Conservation (phyloP, 495 filamentous ascomycete genomes). For the Penicillium malachiteum region DNA sequence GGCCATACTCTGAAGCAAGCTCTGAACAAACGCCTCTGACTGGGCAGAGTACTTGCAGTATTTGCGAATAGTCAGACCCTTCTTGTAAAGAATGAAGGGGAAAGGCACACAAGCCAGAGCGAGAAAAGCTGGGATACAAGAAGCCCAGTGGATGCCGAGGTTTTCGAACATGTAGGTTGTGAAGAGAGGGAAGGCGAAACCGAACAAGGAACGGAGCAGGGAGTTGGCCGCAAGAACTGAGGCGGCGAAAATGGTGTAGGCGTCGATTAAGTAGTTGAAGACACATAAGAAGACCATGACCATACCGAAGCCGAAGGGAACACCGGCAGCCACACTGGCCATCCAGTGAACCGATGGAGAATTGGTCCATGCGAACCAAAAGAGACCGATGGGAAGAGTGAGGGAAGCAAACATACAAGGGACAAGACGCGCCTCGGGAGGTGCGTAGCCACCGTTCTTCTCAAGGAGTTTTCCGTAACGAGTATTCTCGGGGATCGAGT, state of each 20-base stretch:
- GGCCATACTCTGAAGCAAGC: constrained; percentile 8
- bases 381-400: constrained; percentile 47
- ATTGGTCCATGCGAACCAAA: constrained; percentile 67
- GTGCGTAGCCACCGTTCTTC: constrained; percentile 29
- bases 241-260: constrained; percentile 73
- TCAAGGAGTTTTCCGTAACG: constrained; percentile 32
- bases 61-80: constrained; percentile 54
- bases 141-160: constrained; percentile 76
- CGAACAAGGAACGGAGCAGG: constrained; percentile 62
- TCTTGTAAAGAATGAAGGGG: constrained; percentile 71
- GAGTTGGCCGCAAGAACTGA: constrained; percentile 72
- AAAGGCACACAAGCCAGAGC: constrained; percentile 68
- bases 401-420: constrained; percentile 36
- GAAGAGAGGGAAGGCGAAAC: constrained; percentile 75
- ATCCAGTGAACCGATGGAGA: constrained; percentile 64
- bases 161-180: constrained; percentile 69
- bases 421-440: constrained; percentile 41
- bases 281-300: constrained; percentile 68
- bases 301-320: constrained; percentile 68
- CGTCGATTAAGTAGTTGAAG: constrained; percentile 72
- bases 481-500: constrained; percentile 40
- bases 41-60: constrained; percentile 66
- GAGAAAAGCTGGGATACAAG: constrained; percentile 69
- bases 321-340: constrained; percentile 55
- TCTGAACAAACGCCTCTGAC: constrained; percentile 33